Evolutionary conservation across 768 basidiomycete genomes (phyloP).

Genomic region (Pleurotus sapidus): DNA sequence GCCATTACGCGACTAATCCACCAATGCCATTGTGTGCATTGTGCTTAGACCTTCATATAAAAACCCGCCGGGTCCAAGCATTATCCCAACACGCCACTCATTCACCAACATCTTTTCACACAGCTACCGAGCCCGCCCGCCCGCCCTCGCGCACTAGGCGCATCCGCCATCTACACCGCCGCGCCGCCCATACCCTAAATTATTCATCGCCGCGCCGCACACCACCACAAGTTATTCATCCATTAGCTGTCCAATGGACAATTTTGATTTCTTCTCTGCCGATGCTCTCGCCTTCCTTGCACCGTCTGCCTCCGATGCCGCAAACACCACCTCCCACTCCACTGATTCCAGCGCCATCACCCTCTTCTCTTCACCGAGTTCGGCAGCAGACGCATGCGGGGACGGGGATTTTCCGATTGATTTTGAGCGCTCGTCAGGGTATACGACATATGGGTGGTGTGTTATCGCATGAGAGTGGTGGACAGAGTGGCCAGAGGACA

Average conservation of each 20-base stretch:
- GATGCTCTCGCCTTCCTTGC: background rate
- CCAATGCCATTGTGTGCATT: too few species aligned
- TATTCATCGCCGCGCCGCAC: background rate
- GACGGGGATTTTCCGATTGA: background rate
- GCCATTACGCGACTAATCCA: too few species aligned
- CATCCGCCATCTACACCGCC: background rate
- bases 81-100: too few species aligned
- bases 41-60: too few species aligned
- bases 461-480: background rate
- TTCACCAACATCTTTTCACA: too few species aligned
- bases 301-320: background rate
- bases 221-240: background rate
- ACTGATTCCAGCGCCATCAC: background rate
- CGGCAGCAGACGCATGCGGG: background rate
- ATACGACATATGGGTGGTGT: background rate
- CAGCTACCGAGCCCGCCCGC: background rate
- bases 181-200: too few species aligned
- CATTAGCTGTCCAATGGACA: background rate
- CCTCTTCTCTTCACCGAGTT: background rate
- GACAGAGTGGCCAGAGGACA: too few species aligned
- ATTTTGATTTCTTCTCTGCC: background rate
- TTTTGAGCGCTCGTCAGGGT: background rate
- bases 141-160: background rate
- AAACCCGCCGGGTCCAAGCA: too few species aligned
- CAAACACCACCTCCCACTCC: background rate